Percentiles rank a stretch among this genome's conserved stretches.
Evolutionary conservation across 2,329 filamentous ascomycete species (phyloP).

Genomic region (Allantophomopsis lycopodina): DNA sequence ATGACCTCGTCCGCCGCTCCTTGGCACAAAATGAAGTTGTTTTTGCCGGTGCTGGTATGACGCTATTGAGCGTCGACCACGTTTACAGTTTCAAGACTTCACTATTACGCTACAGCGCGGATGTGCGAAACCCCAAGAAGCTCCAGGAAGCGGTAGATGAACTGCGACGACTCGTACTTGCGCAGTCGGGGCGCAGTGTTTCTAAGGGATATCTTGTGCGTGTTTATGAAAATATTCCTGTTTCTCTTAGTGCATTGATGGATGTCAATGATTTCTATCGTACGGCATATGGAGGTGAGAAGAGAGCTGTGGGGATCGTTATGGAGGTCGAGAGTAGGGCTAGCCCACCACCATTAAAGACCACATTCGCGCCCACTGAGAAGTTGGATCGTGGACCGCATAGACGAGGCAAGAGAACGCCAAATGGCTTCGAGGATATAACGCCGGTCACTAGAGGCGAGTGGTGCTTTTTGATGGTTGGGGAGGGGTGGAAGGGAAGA

Average conservation of each 20-base stretch:
- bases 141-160: conserved; percentile 51
- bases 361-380: conserved; percentile 6
- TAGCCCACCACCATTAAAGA: conserved; percentile 9
- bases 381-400: conserved; percentile 14
- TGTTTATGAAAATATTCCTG: conserved; percentile 42
- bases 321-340: conserved; percentile 18
- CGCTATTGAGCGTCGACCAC: conserved; percentile 43
- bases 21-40: conserved; percentile 45
- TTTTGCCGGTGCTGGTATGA: conserved; percentile 45
- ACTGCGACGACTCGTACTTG: conserved; percentile 42
- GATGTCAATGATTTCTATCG: conserved; percentile 44
- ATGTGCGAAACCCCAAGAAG: conserved; percentile 14
- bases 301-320: conserved; percentile 30
- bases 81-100: conserved; percentile 52
- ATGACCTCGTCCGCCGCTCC: conserved; percentile 39
- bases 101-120: conserved; percentile 36
- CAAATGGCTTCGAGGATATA: conserved; percentile 46
- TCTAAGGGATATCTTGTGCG: conserved; percentile 34
- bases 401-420: conserved; percentile 35
- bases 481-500: conserved; percentile 27
- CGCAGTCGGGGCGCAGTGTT: conserved; percentile 34
- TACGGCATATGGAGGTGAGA: conserved; percentile 36
- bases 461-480: conserved; percentile 45
- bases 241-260: conserved; percentile 31
- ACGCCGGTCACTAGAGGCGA: conserved; percentile 47